Evolutionary conservation across 768 basidiomycete genomes (phyloP).

Genomic region (Trametes punicea): DNA sequence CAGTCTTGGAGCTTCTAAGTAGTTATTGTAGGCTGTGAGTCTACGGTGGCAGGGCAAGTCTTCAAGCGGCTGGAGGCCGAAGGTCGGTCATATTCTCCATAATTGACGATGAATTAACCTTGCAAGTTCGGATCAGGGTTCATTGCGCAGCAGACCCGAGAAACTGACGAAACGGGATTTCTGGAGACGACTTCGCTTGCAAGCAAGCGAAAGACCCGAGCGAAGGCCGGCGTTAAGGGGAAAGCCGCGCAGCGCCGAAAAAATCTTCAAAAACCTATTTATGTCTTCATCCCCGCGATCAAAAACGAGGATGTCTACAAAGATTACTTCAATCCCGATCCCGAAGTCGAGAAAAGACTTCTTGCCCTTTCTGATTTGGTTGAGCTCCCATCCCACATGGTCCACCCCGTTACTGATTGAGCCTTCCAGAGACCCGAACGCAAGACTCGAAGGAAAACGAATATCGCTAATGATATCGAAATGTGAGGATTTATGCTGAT

Average conservation of each 20-base stretch:
- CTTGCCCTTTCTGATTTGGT: constrained; percentile 62
- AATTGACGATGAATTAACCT: neutral
- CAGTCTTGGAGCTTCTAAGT: neutral
- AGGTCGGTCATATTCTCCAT: constrained; percentile 38
- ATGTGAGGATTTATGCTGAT: neutral
- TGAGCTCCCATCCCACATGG: constrained; percentile 19
- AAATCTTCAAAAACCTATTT: constrained; percentile 54
- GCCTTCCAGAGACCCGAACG: constrained; percentile 19
- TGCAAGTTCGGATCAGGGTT: constrained; percentile 43
- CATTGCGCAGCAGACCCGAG: constrained; percentile 48
- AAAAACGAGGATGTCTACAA: constrained; percentile 46
- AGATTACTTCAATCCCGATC: constrained; percentile 68
- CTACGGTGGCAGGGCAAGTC: constrained; percentile 54
- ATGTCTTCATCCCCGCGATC: constrained; percentile 51
- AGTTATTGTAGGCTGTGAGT: constrained; percentile 46
- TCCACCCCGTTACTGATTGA: constrained; percentile 2
- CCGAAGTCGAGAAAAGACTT: constrained; percentile 54
- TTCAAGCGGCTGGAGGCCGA: constrained; percentile 69
- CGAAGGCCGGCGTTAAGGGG: constrained; percentile 35
- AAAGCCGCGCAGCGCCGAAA: constrained; percentile 44
- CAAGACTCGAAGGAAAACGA: constrained; percentile 18
- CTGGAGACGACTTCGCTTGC: constrained; percentile 39
- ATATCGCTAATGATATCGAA: constrained; percentile 4
- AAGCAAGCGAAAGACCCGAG: constrained; percentile 34
- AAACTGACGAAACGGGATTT: constrained; percentile 49